Conservation (phyloP, 768 basidiomycete species). For the Leccinellum albellum region DNA sequence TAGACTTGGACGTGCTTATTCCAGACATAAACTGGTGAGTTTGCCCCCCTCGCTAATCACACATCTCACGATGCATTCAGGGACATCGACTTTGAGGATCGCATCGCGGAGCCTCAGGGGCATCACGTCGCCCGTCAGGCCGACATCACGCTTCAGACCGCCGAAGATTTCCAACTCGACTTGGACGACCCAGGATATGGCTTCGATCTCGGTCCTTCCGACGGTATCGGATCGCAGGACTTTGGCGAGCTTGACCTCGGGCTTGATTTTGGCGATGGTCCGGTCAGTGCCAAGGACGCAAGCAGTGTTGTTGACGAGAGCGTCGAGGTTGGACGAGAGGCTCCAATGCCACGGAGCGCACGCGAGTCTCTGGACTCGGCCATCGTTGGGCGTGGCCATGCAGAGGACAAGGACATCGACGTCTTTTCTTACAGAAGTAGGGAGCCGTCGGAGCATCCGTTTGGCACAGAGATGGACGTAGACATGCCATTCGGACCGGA, state of each 20-base stretch:
- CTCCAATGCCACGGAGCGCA: slow-evolving; percentile 40
- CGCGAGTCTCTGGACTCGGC: slow-evolving; percentile 61
- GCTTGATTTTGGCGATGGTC: slow-evolving; percentile 70
- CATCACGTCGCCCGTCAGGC: slow-evolving; percentile 82
- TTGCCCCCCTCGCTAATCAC: not conserved
- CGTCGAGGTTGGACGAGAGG: slow-evolving; percentile 77
- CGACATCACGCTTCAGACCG: slow-evolving; percentile 82
- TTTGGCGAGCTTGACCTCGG: slow-evolving; percentile 71
- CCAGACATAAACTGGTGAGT: slow-evolving; percentile 78
- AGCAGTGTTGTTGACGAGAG: slow-evolving; percentile 55
- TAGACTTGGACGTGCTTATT: slow-evolving; percentile 77
- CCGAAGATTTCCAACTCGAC: slow-evolving; percentile 70
- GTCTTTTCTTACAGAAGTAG: slow-evolving; percentile 61
- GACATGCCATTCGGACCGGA: slow-evolving; percentile 51
- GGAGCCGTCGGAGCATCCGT: slow-evolving; percentile 64
- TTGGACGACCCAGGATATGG: slow-evolving; percentile 54
- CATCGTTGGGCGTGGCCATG: slow-evolving; percentile 45
- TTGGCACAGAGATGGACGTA: slow-evolving; percentile 49
- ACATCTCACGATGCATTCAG: slow-evolving; percentile 36
- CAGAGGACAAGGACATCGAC: slow-evolving; percentile 55
- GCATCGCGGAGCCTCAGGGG: slow-evolving; percentile 56
- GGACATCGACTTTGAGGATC: slow-evolving; percentile 76
- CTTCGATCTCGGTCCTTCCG: slow-evolving; percentile 76
- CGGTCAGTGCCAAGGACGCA: slow-evolving; percentile 33
- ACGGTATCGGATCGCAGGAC: slow-evolving; percentile 85